Conservation (phyloP, 495 filamentous ascomycete species). For the Hypoxylon lienhwacheense region DNA sequence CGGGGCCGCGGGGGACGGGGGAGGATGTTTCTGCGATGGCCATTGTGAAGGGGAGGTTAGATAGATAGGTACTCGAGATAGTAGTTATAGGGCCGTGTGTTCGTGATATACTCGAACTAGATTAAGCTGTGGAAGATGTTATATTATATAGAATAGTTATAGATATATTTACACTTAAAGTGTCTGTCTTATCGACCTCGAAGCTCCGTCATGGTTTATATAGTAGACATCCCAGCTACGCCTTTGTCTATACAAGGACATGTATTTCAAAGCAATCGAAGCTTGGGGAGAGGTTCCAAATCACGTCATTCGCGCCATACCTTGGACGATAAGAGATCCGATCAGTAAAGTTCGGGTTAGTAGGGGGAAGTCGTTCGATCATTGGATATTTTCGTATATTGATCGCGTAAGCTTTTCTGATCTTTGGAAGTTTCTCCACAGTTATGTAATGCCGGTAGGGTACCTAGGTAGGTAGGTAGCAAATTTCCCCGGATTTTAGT, state of each 20-base stretch:
- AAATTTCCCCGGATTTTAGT: no score
- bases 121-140: no score
- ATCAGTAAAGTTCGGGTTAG: no score
- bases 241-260: neutral
- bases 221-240: conserved; percentile 13
- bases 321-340: neutral
- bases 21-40: conserved; percentile 33
- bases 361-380: neutral
- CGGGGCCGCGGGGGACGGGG: conserved; percentile 65
- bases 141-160: no score
- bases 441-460: neutral
- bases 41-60: conserved; percentile 28
- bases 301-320: conserved; percentile 31
- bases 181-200: conserved; percentile 25
- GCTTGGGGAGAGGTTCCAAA: conserved; percentile 1
- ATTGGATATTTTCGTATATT: no score
- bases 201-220: conserved; percentile 19
- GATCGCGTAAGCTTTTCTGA: no score
- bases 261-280: conserved; percentile 28
- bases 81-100: neutral
- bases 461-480: neutral
- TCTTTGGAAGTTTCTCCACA: no score
- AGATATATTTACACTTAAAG: no score
- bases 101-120: conserved; percentile 4
- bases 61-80: no score